These are phyloP conservation scores for Calonectria ilicicola DNA, from an alignment of 2,329 filamentous ascomycete species.

Conservation along the genomic window DNA sequence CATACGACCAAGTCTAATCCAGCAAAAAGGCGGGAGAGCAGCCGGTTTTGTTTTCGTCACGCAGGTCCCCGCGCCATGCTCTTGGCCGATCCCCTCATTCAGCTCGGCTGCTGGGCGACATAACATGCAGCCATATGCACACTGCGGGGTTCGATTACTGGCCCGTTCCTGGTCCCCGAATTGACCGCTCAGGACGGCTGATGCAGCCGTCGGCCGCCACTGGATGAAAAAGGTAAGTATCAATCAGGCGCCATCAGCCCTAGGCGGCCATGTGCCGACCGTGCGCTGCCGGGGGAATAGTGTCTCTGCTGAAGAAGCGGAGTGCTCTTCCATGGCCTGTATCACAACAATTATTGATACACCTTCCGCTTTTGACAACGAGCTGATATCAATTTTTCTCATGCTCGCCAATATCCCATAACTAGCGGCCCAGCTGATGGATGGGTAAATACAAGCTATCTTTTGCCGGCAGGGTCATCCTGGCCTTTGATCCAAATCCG, in stretches of 20 bases:
- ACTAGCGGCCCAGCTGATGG: too few species aligned
- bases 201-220: constrained; percentile 1
- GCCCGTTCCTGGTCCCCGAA: not conserved
- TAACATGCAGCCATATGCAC: not conserved
- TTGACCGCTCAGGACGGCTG: not conserved
- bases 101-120: not conserved
- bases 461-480: too few species aligned
- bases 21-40: too few species aligned
- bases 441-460: too few species aligned
- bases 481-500: too few species aligned
- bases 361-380: too few species aligned
- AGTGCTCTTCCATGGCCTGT: too few species aligned
- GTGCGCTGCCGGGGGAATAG: not conserved
- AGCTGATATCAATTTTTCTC: too few species aligned
- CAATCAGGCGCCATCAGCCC: not conserved
- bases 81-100: not conserved
- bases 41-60: not conserved
- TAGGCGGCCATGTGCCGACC: not conserved
- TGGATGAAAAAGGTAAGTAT: not conserved
- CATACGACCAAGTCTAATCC: not conserved
- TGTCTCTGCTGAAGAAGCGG: too few species aligned
- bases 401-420: too few species aligned
- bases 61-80: not conserved
- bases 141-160: not conserved
- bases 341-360: too few species aligned